Conservation (phyloP, 805 yeast species). For the Tetrapisispora iriomotensis region DNA sequence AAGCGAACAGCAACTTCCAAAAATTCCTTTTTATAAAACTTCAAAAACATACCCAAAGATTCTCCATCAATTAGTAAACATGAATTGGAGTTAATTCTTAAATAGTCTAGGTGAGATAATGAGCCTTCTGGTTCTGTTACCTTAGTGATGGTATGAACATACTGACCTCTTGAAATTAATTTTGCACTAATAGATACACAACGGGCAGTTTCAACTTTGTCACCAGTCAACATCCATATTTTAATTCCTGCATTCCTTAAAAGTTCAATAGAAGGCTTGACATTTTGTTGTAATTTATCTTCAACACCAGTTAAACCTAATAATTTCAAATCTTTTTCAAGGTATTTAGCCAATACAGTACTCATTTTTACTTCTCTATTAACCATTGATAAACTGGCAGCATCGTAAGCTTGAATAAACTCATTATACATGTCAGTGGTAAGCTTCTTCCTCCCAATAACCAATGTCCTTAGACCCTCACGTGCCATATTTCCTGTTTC, state of each 20-base stretch:
- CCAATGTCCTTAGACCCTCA: slow-evolving; percentile 92
- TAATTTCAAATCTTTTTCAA: slow-evolving; percentile 78
- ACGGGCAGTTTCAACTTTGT: slow-evolving; percentile 95
- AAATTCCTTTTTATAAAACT: slow-evolving; percentile 57
- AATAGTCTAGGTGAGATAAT: slow-evolving; percentile 60
- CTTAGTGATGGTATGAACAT: slow-evolving; percentile 76
- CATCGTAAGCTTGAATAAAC: slow-evolving; percentile 53
- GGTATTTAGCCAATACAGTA: slow-evolving; percentile 50
- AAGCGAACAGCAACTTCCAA: slow-evolving; percentile 65
- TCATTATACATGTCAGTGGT: slow-evolving; percentile 43
- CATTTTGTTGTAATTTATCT: slow-evolving; percentile 85
- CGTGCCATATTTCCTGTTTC: slow-evolving; percentile 97
- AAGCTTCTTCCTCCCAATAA: slow-evolving; percentile 77
- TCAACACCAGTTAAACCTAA: slow-evolving; percentile 96
- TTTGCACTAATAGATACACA: slow-evolving; percentile 97
- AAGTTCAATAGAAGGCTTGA: slow-evolving; percentile 83
- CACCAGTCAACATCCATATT: slow-evolving; percentile 99
- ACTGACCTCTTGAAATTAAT: slow-evolving; percentile 86
- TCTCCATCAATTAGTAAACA: slow-evolving; percentile 92
- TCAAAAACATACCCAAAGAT: slow-evolving; percentile 62
- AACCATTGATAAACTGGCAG: slow-evolving; percentile 69
- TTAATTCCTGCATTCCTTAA: slow-evolving; percentile 93
- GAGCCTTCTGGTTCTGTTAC: slow-evolving; percentile 53
- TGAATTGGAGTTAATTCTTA: slow-evolving; percentile 43
- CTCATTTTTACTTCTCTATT: slow-evolving; percentile 73